Percentiles rank a stretch among this genome's conserved stretches.
These are phyloP conservation scores for Saccharata proteae DNA, from an alignment of 2,329 filamentous ascomycete species.

Conservation along the genomic window DNA sequence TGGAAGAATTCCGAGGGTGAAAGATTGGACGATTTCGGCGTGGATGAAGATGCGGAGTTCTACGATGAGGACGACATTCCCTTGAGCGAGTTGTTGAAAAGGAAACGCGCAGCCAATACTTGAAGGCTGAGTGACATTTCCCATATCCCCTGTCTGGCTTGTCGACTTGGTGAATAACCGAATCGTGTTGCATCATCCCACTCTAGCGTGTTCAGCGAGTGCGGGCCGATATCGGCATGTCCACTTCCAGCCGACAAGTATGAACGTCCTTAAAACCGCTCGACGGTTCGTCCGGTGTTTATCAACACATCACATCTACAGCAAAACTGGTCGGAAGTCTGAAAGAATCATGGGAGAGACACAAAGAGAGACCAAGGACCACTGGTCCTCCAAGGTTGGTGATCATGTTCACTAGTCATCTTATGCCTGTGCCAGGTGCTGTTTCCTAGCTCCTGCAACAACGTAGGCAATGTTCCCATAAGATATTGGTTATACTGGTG, in stretches of 20 bases:
- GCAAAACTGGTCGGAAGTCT: not conserved
- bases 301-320: not conserved
- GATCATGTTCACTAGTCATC: not conserved
- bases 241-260: not conserved
- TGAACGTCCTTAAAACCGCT: constrained; percentile 5
- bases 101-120: too few relatives aligned
- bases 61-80: constrained; percentile 57
- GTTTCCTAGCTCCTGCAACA: not conserved
- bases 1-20: constrained; percentile 73
- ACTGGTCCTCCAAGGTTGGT: constrained; percentile 7
- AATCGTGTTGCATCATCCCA: too few relatives aligned
- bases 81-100: constrained; percentile 52
- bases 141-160: too few relatives aligned
- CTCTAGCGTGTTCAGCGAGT: too few relatives aligned
- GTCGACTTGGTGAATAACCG: too few relatives aligned
- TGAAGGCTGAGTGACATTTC: too few relatives aligned
- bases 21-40: constrained; percentile 61
- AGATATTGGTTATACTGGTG: too few relatives aligned
- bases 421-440: too few relatives aligned
- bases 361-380: constrained; percentile 1
- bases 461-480: not conserved
- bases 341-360: not conserved
- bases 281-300: not conserved
- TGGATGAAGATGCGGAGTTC: constrained; percentile 64
- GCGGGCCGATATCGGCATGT: constrained; percentile 4